These are phyloP conservation scores for Blastocystis hominis DNA, from an alignment of 352 stramenopile species.

Conservation along the genomic window DNA sequence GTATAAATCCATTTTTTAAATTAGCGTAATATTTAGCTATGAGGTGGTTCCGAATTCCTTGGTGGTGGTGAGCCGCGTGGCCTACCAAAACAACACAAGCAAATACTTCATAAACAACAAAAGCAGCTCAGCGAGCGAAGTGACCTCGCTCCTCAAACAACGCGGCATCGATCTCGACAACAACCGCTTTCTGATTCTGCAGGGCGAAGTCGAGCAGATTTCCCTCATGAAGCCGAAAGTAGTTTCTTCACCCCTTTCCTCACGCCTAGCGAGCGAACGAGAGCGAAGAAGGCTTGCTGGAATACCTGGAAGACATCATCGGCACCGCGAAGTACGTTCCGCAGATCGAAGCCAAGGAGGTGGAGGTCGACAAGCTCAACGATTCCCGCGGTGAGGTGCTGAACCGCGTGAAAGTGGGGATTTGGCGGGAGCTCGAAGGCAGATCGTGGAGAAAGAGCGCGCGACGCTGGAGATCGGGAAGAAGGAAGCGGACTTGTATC, in stretches of 20 bases:
- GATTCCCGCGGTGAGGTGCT: conserved; percentile 83
- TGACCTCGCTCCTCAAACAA: conserved; percentile 80
- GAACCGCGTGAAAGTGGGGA: conserved; percentile 85
- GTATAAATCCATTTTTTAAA: neutral
- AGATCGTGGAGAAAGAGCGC: conserved; percentile 85
- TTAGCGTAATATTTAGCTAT: conserved; percentile 56
- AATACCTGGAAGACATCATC: conserved; percentile 99
- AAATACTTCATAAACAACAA: conserved; percentile 91
- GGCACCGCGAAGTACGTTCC: conserved; percentile 92
- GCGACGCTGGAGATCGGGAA: conserved; percentile 83
- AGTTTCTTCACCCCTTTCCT: conserved; percentile 48
- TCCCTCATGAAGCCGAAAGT: conserved; percentile 99
- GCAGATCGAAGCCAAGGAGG: conserved; percentile 79
- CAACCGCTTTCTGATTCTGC: conserved; percentile 97
- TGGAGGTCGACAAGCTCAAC: conserved; percentile 82
- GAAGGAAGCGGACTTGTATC: conserved; percentile 81
- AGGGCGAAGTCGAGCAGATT: conserved; percentile 94
- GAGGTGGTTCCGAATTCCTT: conserved; percentile 77
- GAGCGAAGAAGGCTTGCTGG: conserved; percentile 90
- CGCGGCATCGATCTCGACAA: conserved; percentile 98
- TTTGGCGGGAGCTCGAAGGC: neutral
- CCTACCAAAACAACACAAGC: conserved; percentile 83
- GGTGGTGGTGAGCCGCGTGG: conserved; percentile 81
- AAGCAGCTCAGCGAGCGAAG: conserved; percentile 78
- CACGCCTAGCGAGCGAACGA: conserved; percentile 61